A percentile compares a stretch with the other conserved stretches of the same genome.
Conservation (phyloP, 352 stramenopile genomes). For the Pythium apleroticum region DNA sequence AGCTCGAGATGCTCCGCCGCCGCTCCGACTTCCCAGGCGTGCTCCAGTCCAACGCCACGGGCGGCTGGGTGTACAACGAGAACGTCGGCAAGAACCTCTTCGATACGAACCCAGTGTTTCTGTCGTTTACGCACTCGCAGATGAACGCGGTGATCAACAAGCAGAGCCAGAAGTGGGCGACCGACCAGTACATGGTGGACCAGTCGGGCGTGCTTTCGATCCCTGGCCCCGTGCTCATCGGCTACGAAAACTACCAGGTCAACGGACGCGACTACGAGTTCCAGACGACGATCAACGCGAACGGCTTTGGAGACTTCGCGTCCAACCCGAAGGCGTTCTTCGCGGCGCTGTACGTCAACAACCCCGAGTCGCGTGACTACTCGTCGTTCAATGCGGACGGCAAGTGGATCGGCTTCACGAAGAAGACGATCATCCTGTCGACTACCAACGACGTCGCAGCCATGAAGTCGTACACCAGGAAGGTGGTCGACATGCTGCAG, state of each 20-base stretch:
- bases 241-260: conserved; percentile 56
- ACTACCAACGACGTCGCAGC: conserved; percentile 52
- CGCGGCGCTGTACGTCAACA: conserved; percentile 59
- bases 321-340: conserved; percentile 37
- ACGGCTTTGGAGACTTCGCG: conserved; percentile 43
- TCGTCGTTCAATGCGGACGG: conserved; percentile 44
- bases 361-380: conserved; percentile 44
- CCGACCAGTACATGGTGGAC: conserved; percentile 54
- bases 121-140: conserved; percentile 40
- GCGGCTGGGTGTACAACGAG: conserved; percentile 45
- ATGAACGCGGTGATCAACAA: conserved; percentile 7
- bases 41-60: conserved; percentile 15
- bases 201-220: conserved; percentile 40
- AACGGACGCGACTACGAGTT: conserved; percentile 60
- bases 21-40: conserved; percentile 45
- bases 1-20: conserved; percentile 47
- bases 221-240: conserved; percentile 52
- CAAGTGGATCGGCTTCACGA: conserved; percentile 39
- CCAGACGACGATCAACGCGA: conserved; percentile 50
- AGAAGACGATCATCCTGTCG: conserved; percentile 39
- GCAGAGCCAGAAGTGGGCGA: conserved; percentile 30
- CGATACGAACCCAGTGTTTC: conserved; percentile 47
- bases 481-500: conserved; percentile 43
- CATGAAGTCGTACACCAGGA: conserved; percentile 51
- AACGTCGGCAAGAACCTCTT: conserved; percentile 60